Conservation (phyloP, 2,329 filamentous ascomycete species). For the Curvularia eragrostidis region DNA sequence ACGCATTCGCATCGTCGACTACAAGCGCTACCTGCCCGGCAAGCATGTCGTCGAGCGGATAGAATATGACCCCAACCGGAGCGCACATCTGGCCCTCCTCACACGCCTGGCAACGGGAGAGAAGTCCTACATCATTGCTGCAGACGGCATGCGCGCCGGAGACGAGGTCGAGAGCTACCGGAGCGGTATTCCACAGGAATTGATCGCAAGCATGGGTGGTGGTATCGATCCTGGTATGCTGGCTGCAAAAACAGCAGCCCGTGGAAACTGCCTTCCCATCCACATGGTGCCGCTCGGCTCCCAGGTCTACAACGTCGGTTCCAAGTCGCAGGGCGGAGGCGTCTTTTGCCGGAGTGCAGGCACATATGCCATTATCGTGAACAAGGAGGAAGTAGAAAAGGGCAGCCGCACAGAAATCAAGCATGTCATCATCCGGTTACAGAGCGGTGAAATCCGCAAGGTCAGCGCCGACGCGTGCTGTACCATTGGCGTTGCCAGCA, state of each 20-base stretch:
- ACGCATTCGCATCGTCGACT: conserved; percentile 91
- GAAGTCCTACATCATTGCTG: conserved; percentile 92
- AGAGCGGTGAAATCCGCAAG: conserved; percentile 89
- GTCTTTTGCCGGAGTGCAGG: conserved; percentile 96
- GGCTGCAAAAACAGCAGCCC: conserved; percentile 90
- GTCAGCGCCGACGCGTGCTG: conserved; percentile 93
- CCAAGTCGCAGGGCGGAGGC: conserved; percentile 71
- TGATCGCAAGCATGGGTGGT: conserved; percentile 92
- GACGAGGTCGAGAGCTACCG: conserved; percentile 93
- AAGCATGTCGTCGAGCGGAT: conserved; percentile 90
- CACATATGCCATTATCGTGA: conserved; percentile 85
- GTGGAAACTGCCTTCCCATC: conserved; percentile 92
- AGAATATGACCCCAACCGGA: conserved; percentile 93
- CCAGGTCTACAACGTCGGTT: conserved; percentile 87
- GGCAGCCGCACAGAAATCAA: conserved; percentile 68
- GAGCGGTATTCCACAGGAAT: conserved; percentile 82
- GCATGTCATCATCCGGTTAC: conserved; percentile 83
- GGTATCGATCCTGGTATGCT: conserved; percentile 92
- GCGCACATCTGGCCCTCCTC: conserved; percentile 88
- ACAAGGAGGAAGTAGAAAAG: conserved; percentile 79
- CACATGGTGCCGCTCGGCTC: conserved; percentile 97
- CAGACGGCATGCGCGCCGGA: conserved; percentile 90
- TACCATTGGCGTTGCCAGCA: conserved; percentile 93
- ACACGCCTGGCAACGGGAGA: conserved; percentile 74
- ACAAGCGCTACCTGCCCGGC: conserved; percentile 77